These are phyloP conservation scores for Exutisphaerella laricina DNA, from an alignment of 2,329 filamentous ascomycete genomes.

Conservation along the genomic window DNA sequence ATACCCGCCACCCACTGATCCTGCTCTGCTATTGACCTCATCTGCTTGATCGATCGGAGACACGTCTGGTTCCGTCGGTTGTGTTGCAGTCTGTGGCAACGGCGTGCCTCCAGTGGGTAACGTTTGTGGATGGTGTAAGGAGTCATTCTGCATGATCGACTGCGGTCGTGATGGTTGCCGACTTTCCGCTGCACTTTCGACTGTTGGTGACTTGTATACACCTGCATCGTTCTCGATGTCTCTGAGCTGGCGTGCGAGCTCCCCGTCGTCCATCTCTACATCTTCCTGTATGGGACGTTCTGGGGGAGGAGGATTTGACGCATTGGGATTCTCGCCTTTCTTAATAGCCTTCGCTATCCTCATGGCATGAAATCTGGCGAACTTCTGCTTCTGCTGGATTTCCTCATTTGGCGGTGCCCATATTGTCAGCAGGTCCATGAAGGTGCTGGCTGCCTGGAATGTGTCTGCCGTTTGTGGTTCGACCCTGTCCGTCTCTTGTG, in stretches of 20 bases:
- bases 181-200: constrained; percentile 58
- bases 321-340: constrained; percentile 86
- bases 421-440: constrained; percentile 80
- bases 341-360: constrained; percentile 88
- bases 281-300: constrained; percentile 13
- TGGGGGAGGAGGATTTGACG: constrained; percentile 72
- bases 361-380: constrained; percentile 90
- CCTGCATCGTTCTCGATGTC: constrained; percentile 24
- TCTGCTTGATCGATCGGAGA: constrained; percentile 48
- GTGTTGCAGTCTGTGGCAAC: neutral
- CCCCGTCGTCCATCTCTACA: constrained; percentile 18
- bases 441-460: constrained; percentile 85
- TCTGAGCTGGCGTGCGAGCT: constrained; percentile 27
- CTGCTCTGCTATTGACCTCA: constrained; percentile 33
- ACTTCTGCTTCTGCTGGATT: constrained; percentile 81
- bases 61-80: constrained; percentile 35
- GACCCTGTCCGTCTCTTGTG: constrained; percentile 63
- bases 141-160: constrained; percentile 21
- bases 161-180: constrained; percentile 39
- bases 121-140: constrained; percentile 40
- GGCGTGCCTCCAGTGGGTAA: constrained; percentile 27
- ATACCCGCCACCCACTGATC: constrained; percentile 53
- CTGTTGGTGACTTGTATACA: constrained; percentile 45
- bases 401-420: constrained; percentile 75
- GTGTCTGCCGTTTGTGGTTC: constrained; percentile 84